Evolutionary conservation across 495 filamentous ascomycete genomes (phyloP).

Genomic region (Pseudevernia furfuracea): DNA sequence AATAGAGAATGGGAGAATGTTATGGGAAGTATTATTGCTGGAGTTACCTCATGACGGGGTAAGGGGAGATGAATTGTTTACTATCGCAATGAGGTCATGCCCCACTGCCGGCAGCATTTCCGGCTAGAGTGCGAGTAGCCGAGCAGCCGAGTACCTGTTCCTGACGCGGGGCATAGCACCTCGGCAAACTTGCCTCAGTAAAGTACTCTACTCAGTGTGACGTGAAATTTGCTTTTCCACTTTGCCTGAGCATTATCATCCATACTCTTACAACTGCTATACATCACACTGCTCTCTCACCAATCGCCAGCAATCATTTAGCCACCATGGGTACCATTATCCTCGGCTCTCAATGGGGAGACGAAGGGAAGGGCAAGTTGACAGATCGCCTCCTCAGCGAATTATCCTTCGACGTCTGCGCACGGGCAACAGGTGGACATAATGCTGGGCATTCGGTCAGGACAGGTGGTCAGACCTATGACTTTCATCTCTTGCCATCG

Average conservation of each 20-base stretch:
- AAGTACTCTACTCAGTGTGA: no score
- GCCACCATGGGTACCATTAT: slow-evolving; percentile 49
- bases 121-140: no score
- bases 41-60: slow-evolving; percentile 4
- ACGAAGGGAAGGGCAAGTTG: slow-evolving; percentile 70
- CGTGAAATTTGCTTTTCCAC: no score
- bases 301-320: neutral
- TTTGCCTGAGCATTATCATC: no score
- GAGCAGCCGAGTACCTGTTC: no score
- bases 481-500: slow-evolving; percentile 62
- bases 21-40: neutral
- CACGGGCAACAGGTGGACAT: slow-evolving; percentile 59
- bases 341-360: slow-evolving; percentile 58
- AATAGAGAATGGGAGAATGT: neutral
- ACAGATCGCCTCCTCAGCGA: slow-evolving; percentile 51
- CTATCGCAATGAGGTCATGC: neutral
- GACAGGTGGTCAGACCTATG: slow-evolving; percentile 49
- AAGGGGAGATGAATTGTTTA: neutral
- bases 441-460: slow-evolving; percentile 55
- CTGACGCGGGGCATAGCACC: slow-evolving; percentile 7
- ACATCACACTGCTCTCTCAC: neutral
- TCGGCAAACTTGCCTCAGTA: no score
- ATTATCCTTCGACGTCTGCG: slow-evolving; percentile 45
- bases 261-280: no score
- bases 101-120: no score